phyloP scores from a whole-genome alignment of 148 eudicot species.

The Silene uniflora region DNA sequence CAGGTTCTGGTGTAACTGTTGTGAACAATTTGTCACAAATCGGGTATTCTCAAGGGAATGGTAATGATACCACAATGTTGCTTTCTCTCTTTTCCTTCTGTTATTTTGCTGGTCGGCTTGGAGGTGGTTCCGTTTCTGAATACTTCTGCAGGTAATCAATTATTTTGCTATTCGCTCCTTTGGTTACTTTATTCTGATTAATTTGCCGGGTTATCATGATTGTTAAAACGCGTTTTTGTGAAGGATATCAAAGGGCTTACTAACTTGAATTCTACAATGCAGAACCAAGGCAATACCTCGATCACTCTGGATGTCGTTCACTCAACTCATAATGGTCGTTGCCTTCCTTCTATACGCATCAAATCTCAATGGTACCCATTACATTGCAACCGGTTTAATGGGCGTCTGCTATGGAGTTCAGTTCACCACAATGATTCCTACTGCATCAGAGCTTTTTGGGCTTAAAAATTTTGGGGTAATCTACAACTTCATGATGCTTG shows the following conservation, averaged over 20 bases:
- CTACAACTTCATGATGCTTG: constrained; percentile 80
- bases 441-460: constrained; percentile 86
- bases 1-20: constrained; percentile 85
- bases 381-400: constrained; percentile 72
- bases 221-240: background rate
- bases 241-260: background rate
- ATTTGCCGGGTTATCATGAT: background rate
- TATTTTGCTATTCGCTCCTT: background rate
- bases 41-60: constrained; percentile 53
- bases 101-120: constrained; percentile 79
- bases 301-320: constrained; percentile 73
- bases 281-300: constrained; percentile 79
- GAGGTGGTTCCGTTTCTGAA: constrained; percentile 82
- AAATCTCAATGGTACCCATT: constrained; percentile 60
- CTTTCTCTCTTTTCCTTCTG: constrained; percentile 69
- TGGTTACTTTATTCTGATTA: background rate
- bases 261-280: constrained; percentile 14
- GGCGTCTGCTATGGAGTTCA: constrained; percentile 92
- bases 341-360: constrained; percentile 76
- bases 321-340: constrained; percentile 65
- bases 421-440: constrained; percentile 88
- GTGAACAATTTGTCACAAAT: constrained; percentile 87
- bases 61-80: constrained; percentile 58
- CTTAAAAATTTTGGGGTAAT: constrained; percentile 81
- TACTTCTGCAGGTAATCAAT: constrained; percentile 59